phyloP scores from a whole-genome alignment of 768 basidiomycete species.

The Lyophyllum decastes region DNA sequence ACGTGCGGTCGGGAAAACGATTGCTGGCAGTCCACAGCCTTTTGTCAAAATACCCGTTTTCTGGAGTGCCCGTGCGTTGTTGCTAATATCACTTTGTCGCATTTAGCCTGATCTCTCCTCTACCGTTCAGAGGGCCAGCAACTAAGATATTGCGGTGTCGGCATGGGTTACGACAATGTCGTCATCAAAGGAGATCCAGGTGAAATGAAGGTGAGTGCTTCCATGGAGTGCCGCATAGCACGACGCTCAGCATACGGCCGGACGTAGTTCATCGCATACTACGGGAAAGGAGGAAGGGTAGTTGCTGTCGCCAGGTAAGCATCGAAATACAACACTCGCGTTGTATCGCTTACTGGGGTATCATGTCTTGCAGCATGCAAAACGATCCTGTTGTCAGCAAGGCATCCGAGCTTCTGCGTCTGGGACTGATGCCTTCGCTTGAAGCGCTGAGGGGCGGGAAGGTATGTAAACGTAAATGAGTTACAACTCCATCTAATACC shows the following conservation, averaged over 20 bases:
- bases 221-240: neutral
- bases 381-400: constrained; percentile 80
- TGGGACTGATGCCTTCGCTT: constrained; percentile 79
- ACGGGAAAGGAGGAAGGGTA: constrained; percentile 62
- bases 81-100: neutral
- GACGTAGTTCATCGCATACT: constrained; percentile 76
- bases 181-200: constrained; percentile 73
- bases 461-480: constrained; percentile 34
- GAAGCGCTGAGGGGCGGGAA: constrained; percentile 75
- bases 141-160: constrained; percentile 81
- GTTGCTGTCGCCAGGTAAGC: constrained; percentile 67
- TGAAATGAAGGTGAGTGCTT: constrained; percentile 69
- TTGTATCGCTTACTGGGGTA: neutral
- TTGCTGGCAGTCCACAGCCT: constrained; percentile 63
- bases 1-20: constrained; percentile 77
- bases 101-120: neutral
- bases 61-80: constrained; percentile 82
- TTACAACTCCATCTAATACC: neutral
- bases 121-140: constrained; percentile 70
- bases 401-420: constrained; percentile 74
- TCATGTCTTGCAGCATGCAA: constrained; percentile 57
- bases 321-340: neutral
- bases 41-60: constrained; percentile 84
- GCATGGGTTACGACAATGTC: constrained; percentile 71
- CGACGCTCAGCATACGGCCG: neutral